Percentiles rank a stretch among this genome's conserved stretches.
Conservation (phyloP, 2,329 filamentous ascomycete species). For the Ambrosiella xylebori region DNA sequence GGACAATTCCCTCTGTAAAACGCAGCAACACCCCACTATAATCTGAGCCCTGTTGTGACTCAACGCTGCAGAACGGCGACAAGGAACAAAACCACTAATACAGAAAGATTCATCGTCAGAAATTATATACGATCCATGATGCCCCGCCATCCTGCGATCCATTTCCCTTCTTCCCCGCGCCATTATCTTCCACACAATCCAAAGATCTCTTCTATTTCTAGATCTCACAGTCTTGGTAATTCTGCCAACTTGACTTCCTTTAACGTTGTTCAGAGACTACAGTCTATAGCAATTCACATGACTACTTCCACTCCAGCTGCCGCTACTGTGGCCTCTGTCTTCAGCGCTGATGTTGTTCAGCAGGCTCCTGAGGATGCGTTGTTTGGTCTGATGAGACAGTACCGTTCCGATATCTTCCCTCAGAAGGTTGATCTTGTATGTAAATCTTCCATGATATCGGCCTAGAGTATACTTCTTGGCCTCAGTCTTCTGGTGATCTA, state of each 20-base stretch:
- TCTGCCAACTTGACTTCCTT: conserved; percentile 23
- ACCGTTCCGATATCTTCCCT: conserved; percentile 54
- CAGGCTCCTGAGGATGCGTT: conserved; percentile 89
- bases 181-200: conserved; percentile 16
- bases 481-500: neutral
- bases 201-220: conserved; percentile 15
- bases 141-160: conserved; percentile 12
- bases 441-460: neutral
- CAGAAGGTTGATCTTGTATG: conserved; percentile 86
- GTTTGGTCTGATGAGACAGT: conserved; percentile 83
- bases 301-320: conserved; percentile 16
- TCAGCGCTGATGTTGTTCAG: conserved; percentile 60
- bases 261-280: conserved; percentile 32
- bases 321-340: conserved; percentile 38
- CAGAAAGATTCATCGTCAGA: neutral
- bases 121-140: conserved; percentile 11
- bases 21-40: neutral
- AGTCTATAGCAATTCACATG: conserved; percentile 48
- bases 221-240: conserved; percentile 18
- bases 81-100: neutral
- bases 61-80: neutral
- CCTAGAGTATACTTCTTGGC: no score
- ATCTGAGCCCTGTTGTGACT: neutral
- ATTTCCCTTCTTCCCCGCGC: conserved; percentile 16
- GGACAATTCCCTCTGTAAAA: neutral